Evolutionary conservation across 352 stramenopile genomes (phyloP), one percentile per base, ranked within the genome.

Genomic region (Phytophthora palmivora): DNA sequence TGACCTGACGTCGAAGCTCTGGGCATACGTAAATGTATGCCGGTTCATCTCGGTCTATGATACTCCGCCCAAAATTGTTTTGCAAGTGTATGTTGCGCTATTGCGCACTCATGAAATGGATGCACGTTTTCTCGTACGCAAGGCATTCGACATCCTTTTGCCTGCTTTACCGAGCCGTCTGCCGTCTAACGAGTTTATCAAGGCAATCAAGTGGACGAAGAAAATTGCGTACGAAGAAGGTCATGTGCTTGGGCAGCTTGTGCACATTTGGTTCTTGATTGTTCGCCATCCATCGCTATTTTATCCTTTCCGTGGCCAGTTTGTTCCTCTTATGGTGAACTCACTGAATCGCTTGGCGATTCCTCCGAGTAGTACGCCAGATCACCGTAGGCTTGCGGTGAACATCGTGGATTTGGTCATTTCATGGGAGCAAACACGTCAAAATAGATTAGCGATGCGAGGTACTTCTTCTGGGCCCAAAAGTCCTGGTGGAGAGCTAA

Each of bases 191-290:
- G 96, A 99, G 50, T 97, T 99, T 36, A 95, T 98, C 65, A 98
- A 97, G 67, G 88, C 90, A 3, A 97, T 99, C 58, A 98, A 99
- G 57, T 98, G 93, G 84, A 99, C 97, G 8, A 97, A 97, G 63
- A 98, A 98, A 69, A 94, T 99, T 32, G 96, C 98, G 58, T 98
- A 98, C 57, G 97, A 99, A 81, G 98, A 99, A 87, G 91, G 88
- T 6, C 97, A 99, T 63, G 92, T 95, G 15, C 75, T 98, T 0
- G 86, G 87, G 12, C 97, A 99, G 56, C 82, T 99, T 14, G 96
- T 98, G 41, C 97, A 99, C 81, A 96, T 99, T 65, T 99, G 96
- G 95, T 97, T 98, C 44, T 82, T 98, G 26, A 96, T 99, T 59
- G 96, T 98, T 44, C 86, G 90, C 26, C 95, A 99, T 70, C 90